Conservation (phyloP, 2,329 filamentous ascomycete genomes). For the Drechmeria coniospora region DNA sequence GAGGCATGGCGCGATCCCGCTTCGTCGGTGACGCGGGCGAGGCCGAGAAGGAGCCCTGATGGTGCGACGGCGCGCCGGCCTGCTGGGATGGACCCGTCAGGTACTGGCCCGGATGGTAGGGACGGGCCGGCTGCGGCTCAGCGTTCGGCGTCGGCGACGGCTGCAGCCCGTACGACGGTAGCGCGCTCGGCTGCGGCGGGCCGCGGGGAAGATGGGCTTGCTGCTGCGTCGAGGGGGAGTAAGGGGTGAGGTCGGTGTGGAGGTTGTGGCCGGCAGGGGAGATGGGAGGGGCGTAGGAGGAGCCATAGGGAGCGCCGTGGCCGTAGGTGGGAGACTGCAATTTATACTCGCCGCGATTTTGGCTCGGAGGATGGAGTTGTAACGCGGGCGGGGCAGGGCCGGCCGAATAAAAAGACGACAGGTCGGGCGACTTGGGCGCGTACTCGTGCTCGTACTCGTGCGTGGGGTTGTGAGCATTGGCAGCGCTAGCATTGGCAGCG, state of each 20-base stretch:
- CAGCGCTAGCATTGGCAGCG: too few species aligned
- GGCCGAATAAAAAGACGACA: slow-evolving; percentile 37
- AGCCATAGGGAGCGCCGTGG: slow-evolving; percentile 11
- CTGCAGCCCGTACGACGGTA: slow-evolving; percentile 6
- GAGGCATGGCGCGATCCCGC: slow-evolving; percentile 17
- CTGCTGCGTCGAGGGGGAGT: slow-evolving; percentile 8
- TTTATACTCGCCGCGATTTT: slow-evolving; percentile 17
- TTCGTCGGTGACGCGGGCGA: slow-evolving; percentile 2
- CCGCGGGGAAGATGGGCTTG: slow-evolving; percentile 5
- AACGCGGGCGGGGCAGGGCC: slow-evolving; percentile 12
- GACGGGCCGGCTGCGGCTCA: neutral
- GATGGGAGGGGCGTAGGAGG: slow-evolving; percentile 14
- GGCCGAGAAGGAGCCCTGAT: too few species aligned
- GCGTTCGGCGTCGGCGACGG: slow-evolving; percentile 2
- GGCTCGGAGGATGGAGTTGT: slow-evolving; percentile 7
- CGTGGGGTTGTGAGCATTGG: too few species aligned
- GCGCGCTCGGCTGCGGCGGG: slow-evolving; percentile 8
- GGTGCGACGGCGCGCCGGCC: neutral
- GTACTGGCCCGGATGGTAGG: too few species aligned
- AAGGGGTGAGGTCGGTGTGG: slow-evolving; percentile 10
- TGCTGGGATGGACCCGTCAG: too few species aligned
- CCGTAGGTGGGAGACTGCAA: slow-evolving; percentile 14
- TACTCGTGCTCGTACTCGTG: slow-evolving; percentile 29
- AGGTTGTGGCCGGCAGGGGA: slow-evolving; percentile 11
- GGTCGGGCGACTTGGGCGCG: slow-evolving; percentile 43